These are phyloP conservation scores for Cronartium quercuum DNA, from an alignment of 1,284 basidiomycete species.

Conservation along the genomic window DNA sequence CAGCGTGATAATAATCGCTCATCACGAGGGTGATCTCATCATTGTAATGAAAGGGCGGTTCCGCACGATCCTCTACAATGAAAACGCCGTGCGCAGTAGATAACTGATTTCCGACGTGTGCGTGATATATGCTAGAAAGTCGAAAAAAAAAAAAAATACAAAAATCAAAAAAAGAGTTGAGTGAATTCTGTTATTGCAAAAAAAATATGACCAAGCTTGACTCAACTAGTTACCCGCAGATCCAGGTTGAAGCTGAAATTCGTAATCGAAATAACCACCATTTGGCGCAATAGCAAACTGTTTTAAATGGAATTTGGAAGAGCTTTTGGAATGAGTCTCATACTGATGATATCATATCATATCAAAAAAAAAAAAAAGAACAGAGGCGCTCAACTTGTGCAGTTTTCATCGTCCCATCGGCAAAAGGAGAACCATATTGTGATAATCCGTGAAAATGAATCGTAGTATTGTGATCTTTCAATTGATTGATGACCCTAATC, in stretches of 20 bases:
- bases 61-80: conserved; percentile 40
- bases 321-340: conserved; percentile 17
- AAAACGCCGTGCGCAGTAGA: conserved; percentile 44
- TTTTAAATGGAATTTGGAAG: neutral
- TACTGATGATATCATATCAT: conserved; percentile 40
- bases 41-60: conserved; percentile 37
- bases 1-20: conserved; percentile 42
- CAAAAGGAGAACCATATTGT: conserved; percentile 43
- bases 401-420: conserved; percentile 45
- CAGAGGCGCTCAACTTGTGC: conserved; percentile 44
- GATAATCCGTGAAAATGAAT: conserved; percentile 25
- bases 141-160: conserved; percentile 30
- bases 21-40: conserved; percentile 43
- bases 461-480: conserved; percentile 42
- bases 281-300: conserved; percentile 11
- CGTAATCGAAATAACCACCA: conserved; percentile 29
- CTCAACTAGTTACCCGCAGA: conserved; percentile 30
- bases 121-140: conserved; percentile 42
- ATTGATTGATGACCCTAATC: conserved; percentile 42
- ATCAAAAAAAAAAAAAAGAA: conserved; percentile 42
- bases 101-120: conserved; percentile 44
- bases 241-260: conserved; percentile 7
- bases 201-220: neutral
- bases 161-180: neutral
- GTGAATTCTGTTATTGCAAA: neutral